Evolutionary conservation across 139 green algal species (phyloP), one percentile per base, ranked within the genome.

Genomic region (Volvox africanus): DNA sequence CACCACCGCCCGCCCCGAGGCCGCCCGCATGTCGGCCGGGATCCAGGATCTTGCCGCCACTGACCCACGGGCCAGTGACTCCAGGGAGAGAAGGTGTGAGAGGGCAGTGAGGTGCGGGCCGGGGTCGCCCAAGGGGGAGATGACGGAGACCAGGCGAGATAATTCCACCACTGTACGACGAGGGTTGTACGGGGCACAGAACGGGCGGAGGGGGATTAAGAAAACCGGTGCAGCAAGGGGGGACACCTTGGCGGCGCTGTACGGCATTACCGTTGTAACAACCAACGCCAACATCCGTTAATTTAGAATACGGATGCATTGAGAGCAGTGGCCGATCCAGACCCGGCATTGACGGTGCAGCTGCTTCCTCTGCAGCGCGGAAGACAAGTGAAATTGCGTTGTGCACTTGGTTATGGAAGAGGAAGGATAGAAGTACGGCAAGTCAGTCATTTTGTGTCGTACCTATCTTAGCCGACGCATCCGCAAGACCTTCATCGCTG

Each of bases 41-140:
- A 96, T 65, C 86, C 94, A 97, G n/a, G 61, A 30, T 3, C 91
- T 92, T 30, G 95, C 83, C 32, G 73, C 84, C 35, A 93, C 91
- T 17, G 98, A 68, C 9, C 83, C 89, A 22, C 80, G 82, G 0
- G 95, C 96, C 17, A 98, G 65, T 0, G 94, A 85, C 80, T 97
- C 95, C 50, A 93, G 89, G 28, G 86, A 87, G 1, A 93, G 83
- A 30, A 99, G 86, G n/a, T 92, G 91, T 18, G 80, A 77, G 55
- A 99, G 75, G 14, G 91, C 32, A 18, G 50, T 22, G 36, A 99
- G 92, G 1, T 94, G 93, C 1, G 77, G 83, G 28, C 87, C 36
- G 62, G 96, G 98, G 26, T 96, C 93, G 0, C 96, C 97, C 68
- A 99, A 90, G 1, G 95, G 92, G 0, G 95, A 97, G 36, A 95